Base-by-base conservation (phyloP, 331 rosid species). In the Malus hybrid region DNA sequence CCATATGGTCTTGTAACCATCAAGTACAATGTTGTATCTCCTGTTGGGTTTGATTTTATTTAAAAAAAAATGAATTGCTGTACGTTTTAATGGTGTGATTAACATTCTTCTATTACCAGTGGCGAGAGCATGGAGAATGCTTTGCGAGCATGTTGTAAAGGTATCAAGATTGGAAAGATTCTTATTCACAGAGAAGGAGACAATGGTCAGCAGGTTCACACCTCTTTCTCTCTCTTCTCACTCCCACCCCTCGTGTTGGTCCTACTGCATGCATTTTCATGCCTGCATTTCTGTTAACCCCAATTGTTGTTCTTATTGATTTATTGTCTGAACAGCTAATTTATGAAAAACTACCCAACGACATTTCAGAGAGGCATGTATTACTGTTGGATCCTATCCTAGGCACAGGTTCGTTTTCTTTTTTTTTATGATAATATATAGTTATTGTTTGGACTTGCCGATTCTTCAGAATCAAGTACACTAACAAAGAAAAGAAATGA, bases 61-160 rank as follows among this genome's bases (percentile, higher is more conserved):
- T 33, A 13, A 16, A 13, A 13, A 2, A 48, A 46, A 48, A 39
- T 6, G 42, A 29, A 65, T 7, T 60, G 22, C 59, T 65, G 13
- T 81, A 71, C 56, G 48, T 80, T 69, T 56, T 60, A 73, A 52
- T 68, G 72, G 64, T 52, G 59, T 57, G 64, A 14, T 66, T 52
- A 64, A 69, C 73, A 63, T 83, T 73, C 64, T 70, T 59, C 65
- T 73, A 61, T 67, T 79, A n/a, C 67, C 85, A 95, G 99, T 71
- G 97, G 97, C 56, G 99, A 92, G 88, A 92, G 99, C 75, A 94
- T 94, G 98, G 98, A 94, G 83, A 94, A 94, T 81, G 98, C 98
- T 78, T 79, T 94, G 77, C 85, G 98, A 74, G 98, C 98, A 73
- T 94, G 98, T 80, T 94, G 98, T 85, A 91, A 91, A 85, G 98